Conservation (phyloP, 352 stramenopile species). For the Globisporangium splendens region DNA sequence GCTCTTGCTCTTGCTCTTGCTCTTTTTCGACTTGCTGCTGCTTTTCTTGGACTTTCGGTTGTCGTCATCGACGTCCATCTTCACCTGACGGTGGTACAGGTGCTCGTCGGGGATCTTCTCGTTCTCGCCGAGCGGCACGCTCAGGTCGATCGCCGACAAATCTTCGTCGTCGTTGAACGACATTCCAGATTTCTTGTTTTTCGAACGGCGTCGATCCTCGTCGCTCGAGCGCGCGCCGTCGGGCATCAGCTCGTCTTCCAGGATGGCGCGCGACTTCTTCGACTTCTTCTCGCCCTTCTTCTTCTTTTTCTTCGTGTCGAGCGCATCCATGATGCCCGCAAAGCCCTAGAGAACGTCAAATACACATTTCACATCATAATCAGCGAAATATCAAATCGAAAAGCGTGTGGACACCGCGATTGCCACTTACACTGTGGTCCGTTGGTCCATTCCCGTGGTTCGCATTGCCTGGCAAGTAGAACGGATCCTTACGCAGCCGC, state of each 20-base stretch:
- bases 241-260: constrained; percentile 79
- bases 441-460: constrained; percentile 24
- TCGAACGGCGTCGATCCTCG: constrained; percentile 47
- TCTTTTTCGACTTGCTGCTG: constrained; percentile 26
- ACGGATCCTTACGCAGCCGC: constrained; percentile 69
- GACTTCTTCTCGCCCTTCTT: constrained; percentile 60
- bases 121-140: constrained; percentile 66
- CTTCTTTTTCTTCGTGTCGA: constrained; percentile 71
- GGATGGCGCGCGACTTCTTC: constrained; percentile 46
- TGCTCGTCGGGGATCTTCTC: constrained; percentile 78
- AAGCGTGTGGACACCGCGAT: constrained; percentile 1
- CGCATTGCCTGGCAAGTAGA: constrained; percentile 70
- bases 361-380: constrained; percentile 11
- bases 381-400: not conserved
- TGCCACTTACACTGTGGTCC: constrained; percentile 26
- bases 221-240: constrained; percentile 69
- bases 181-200: constrained; percentile 36
- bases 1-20: too few relatives aligned
- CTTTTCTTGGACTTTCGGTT: constrained; percentile 26
- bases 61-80: constrained; percentile 19
- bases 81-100: constrained; percentile 70
- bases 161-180: constrained; percentile 48
- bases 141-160: constrained; percentile 74
- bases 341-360: constrained; percentile 35
- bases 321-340: constrained; percentile 77